Conservation (phyloP, 768 basidiomycete genomes). For the Strobilomyces dryophilus region DNA sequence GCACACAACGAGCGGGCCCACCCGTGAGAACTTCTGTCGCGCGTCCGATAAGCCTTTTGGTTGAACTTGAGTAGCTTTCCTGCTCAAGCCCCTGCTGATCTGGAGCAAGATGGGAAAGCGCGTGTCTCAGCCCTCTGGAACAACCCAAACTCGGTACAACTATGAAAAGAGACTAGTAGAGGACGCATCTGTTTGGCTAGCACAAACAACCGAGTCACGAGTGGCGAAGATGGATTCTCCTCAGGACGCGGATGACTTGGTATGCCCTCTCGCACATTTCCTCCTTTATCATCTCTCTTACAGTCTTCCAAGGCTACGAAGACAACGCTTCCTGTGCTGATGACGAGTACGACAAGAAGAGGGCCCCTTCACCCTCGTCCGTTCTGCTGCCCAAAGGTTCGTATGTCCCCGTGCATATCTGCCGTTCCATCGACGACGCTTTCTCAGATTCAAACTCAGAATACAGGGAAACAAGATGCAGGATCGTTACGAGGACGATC, state of each 20-base stretch:
- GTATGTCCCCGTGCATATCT: conserved; percentile 12
- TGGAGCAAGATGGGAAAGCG: too few species aligned
- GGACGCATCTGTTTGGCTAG: too few species aligned
- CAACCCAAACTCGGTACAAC: too few species aligned
- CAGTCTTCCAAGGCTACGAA: conserved; percentile 59
- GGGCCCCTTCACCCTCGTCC: conserved; percentile 41
- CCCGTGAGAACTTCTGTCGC: too few species aligned
- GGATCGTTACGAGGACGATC: conserved; percentile 75
- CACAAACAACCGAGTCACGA: too few species aligned
- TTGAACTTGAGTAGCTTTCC: too few species aligned
- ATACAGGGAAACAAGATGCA: conserved; percentile 82
- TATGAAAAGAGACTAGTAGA: too few species aligned
- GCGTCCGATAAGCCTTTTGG: too few species aligned
- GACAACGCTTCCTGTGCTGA: conserved; percentile 78
- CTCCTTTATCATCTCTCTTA: conserved; percentile 23
- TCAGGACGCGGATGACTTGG: conserved; percentile 34
- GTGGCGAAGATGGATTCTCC: too few species aligned
- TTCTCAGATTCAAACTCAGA: conserved; percentile 82
- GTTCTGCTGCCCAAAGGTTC: conserved; percentile 57
- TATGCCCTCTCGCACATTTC: conserved; percentile 13
- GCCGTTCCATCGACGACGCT: conserved; percentile 23
- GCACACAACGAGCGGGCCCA: too few species aligned
- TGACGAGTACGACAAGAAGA: conserved; percentile 72
- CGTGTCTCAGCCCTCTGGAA: too few species aligned
- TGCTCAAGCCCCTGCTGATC: too few species aligned